Conservation (phyloP, 2,329 filamentous ascomycete genomes). For the Chaetomium globosum region DNA sequence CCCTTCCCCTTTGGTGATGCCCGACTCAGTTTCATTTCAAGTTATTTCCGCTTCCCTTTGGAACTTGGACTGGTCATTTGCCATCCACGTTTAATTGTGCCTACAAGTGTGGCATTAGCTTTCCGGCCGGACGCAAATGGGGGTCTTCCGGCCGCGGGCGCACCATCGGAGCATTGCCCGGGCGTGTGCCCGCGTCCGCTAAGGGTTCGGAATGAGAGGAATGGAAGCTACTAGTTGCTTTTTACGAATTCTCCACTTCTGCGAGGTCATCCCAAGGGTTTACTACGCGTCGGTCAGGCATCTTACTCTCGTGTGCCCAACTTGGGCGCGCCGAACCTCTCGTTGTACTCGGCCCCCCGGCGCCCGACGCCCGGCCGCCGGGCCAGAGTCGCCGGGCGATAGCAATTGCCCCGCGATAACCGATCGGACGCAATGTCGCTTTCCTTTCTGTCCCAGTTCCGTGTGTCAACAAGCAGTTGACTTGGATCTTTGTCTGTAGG, state of each 20-base stretch:
- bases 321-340: conserved; percentile 3
- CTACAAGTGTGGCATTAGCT: conserved; percentile 9
- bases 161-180: neutral
- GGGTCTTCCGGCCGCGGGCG: conserved; percentile 29
- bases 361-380: conserved; percentile 18
- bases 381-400: neutral
- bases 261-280: conserved; percentile 1
- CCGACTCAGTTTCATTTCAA: conserved; percentile 9
- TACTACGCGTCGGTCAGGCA: conserved; percentile 1
- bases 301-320: conserved; percentile 8
- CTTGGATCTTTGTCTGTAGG: neutral
- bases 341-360: conserved; percentile 18
- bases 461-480: neutral
- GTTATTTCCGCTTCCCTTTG: neutral
- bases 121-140: conserved; percentile 26
- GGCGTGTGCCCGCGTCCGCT: neutral
- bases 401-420: conserved; percentile 14
- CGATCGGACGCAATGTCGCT: neutral
- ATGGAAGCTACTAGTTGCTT: neutral
- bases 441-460: neutral
- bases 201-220: neutral
- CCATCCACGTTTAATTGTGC: neutral
- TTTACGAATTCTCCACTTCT: neutral
- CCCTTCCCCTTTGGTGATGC: conserved; percentile 9
- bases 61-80: neutral